Percentiles rank a stretch among this genome's conserved stretches.
Conservation (phyloP, 2,329 filamentous ascomycete genomes). For the Cryoendolithus antarcticus region DNA sequence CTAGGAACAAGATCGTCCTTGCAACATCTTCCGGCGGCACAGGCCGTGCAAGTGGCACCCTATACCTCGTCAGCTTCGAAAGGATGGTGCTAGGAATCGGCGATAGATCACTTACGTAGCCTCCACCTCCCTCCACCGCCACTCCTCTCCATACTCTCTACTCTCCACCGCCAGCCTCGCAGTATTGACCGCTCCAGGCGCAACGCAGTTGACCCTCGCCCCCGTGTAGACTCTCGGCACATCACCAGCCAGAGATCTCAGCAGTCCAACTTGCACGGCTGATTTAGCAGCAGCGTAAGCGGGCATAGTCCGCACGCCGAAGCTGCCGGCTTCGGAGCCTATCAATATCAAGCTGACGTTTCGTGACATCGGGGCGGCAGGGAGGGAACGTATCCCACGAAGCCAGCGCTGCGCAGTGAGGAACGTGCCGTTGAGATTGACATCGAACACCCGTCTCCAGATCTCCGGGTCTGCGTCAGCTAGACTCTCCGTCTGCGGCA, state of each 20-base stretch:
- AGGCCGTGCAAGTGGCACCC: constrained; percentile 25
- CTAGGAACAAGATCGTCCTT: constrained; percentile 33
- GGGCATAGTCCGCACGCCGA: constrained; percentile 31
- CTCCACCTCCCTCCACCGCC: constrained; percentile 30
- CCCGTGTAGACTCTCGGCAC: constrained; percentile 25
- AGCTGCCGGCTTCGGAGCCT: constrained; percentile 33
- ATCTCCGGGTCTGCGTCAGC: constrained; percentile 29
- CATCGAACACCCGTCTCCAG: constrained; percentile 29
- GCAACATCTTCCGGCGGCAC: constrained; percentile 31
- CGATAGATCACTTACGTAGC: constrained; percentile 27
- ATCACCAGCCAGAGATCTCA: constrained; percentile 31
- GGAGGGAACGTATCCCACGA: constrained; percentile 19
- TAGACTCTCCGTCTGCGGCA: constrained; percentile 26
- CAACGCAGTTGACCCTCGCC: constrained; percentile 34
- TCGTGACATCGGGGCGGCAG: constrained; percentile 5
- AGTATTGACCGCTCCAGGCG: constrained; percentile 36
- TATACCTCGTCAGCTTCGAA: not conserved
- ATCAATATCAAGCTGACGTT: constrained; percentile 34
- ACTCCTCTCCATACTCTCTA: constrained; percentile 24
- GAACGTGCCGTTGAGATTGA: constrained; percentile 34
- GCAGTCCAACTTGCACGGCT: constrained; percentile 33
- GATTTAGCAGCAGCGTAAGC: constrained; percentile 36
- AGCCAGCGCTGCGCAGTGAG: constrained; percentile 33
- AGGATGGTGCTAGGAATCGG: too few species aligned
- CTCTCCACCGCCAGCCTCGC: constrained; percentile 31